Percentiles rank a stretch among this genome's conserved stretches.
Conservation (phyloP, 495 filamentous ascomycete genomes). For the Achaetomiella virescens region DNA sequence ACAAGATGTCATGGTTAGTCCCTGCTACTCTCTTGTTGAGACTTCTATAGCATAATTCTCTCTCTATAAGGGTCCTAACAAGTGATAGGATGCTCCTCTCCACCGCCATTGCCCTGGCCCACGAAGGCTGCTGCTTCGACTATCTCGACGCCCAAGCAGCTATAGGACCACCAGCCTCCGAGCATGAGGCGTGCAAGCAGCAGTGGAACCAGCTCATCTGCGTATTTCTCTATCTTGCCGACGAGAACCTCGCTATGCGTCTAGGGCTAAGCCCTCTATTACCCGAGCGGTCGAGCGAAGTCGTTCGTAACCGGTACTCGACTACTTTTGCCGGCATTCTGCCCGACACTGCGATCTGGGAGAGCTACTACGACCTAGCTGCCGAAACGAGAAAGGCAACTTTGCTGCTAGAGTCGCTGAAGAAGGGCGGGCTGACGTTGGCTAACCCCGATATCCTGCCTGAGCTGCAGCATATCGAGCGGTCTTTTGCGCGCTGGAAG, state of each 20-base stretch:
- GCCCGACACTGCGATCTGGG: background rate
- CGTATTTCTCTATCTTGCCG: background rate
- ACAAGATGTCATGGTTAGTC: background rate
- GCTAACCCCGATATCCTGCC: background rate
- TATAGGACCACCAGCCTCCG: background rate
- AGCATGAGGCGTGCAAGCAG: background rate
- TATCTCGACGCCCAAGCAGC: background rate
- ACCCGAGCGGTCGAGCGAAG: background rate
- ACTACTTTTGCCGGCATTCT: conserved; percentile 2
- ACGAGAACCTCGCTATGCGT: background rate
- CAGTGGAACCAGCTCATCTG: background rate
- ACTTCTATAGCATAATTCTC: no score
- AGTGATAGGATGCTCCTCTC: background rate
- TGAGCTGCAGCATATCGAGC: background rate
- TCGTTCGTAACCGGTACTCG: background rate
- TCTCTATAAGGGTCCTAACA: no score
- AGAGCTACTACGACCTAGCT: background rate
- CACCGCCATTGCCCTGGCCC: background rate
- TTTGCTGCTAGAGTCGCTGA: background rate
- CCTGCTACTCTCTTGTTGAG: background rate
- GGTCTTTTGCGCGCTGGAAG: background rate
- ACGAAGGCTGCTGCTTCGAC: background rate
- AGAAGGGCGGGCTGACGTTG: background rate
- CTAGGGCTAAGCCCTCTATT: background rate
- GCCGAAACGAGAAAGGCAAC: background rate